Evolutionary conservation across 768 basidiomycete genomes (phyloP), one percentile per base, ranked within the genome.

Genomic region (Suillus bovinus): DNA sequence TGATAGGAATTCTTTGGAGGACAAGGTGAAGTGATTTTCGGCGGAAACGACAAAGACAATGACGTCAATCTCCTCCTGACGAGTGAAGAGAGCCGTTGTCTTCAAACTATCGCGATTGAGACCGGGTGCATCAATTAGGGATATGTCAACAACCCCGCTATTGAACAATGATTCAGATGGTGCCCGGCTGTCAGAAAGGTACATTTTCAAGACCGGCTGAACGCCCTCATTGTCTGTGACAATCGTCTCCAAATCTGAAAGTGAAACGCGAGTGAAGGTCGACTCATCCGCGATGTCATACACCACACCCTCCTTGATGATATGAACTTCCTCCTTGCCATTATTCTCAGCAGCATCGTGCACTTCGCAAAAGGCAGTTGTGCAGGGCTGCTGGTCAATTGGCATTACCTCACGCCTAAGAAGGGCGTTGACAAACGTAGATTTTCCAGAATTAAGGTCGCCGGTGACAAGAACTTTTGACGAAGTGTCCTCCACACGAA

Each of bases 401-500:
- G 97, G 95, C 90, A 99, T 93, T 49, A 97, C 87, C 70, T 93
- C 86, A 7, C 94, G 84, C 52, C 94, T 83, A 5, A 99, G 86
- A 38, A 99, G 81, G 5, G 96, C 93, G 71, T 99, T 99, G 72
- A 99, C 94, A 72, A 99, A 93, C 0, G 97, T 99, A 22, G 95
- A 97, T 77, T 99, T 99, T 69, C 97, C 97, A 39, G 97, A 91
- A 74, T 99, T 99, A 63, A 99, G 83, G 73, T 99, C 97, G 63
- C 97, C 97, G 27, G 97, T 99, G 62, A 99, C 94, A 66, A 99
- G 87, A 56, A 99, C 94, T 74, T 97, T 94, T 70, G 94, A 96
- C 1, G 93, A 91, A 7, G 88, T 94, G 74, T 98, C 96, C 72
- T 91, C 82, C 16, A 99, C 88, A 44, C 97, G 93, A 56, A 85